Percentiles rank a stretch among this genome's conserved stretches.
phyloP scores from a whole-genome alignment of 1,139 yeast species.

The Taphrina pruni region DNA sequence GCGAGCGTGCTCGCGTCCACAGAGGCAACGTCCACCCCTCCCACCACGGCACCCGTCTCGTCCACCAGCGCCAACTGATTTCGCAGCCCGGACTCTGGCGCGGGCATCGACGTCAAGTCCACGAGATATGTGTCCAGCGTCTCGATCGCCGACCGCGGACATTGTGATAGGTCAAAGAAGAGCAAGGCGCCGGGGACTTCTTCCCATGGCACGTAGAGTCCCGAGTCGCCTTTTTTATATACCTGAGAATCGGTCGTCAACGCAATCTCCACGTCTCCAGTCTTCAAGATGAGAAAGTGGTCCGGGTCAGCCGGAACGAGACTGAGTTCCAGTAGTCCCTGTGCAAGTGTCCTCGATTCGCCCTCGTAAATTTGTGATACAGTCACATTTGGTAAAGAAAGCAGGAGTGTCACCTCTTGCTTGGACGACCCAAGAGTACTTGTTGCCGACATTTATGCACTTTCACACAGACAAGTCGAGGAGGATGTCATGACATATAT shows the following conservation, averaged over 20 bases:
- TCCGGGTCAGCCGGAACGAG: constrained; percentile 20
- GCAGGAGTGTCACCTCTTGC: constrained; percentile 18
- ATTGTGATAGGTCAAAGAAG: constrained; percentile 5
- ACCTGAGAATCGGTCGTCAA: constrained; percentile 30
- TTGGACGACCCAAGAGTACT: neutral
- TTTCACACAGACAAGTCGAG: no score
- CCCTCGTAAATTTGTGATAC: constrained; percentile 36
- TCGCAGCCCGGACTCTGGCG: constrained; percentile 30
- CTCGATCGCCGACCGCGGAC: constrained; percentile 7
- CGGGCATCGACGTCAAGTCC: constrained; percentile 38
- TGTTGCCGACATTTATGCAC: neutral
- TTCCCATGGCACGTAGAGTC: constrained; percentile 22
- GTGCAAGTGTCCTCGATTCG: constrained; percentile 4
- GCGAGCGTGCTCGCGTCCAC: constrained; percentile 3
- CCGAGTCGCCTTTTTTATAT: constrained; percentile 27
- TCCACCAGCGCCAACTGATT: constrained; percentile 35
- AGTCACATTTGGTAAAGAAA: constrained; percentile 11
- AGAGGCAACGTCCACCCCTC: constrained; percentile 21
- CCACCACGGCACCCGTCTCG: constrained; percentile 25
- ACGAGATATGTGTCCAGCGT: constrained; percentile 33
- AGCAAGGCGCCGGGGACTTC: constrained; percentile 34
- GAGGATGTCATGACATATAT: no score
- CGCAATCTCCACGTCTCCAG: constrained; percentile 26
- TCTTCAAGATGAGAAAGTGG: constrained; percentile 20
- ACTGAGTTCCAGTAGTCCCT: constrained; percentile 15